Evolutionary conservation across 495 filamentous ascomycete species (phyloP).

Genomic region (Cryomyces minteri): DNA sequence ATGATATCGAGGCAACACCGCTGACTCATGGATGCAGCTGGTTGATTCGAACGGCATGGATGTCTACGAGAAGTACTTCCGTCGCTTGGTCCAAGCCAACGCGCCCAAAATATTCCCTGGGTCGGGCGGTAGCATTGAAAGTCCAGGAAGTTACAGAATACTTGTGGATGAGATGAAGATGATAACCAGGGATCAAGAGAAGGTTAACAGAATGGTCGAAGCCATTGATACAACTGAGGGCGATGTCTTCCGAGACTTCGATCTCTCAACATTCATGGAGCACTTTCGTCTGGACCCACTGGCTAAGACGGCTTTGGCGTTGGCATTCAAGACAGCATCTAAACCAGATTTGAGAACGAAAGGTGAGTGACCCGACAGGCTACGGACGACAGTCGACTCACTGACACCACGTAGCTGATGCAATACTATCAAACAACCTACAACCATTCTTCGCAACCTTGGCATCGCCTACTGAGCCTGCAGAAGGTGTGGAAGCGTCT

Average conservation of each 20-base stretch:
- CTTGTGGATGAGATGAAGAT: slow-evolving; percentile 74
- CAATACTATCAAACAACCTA: slow-evolving; percentile 57
- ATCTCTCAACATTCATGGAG: slow-evolving; percentile 78
- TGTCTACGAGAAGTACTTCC: slow-evolving; percentile 82
- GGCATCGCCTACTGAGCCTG: slow-evolving; percentile 25
- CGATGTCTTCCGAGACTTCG: slow-evolving; percentile 86
- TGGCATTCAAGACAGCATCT: slow-evolving; percentile 67
- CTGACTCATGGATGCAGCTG: slow-evolving; percentile 32
- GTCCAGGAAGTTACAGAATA: slow-evolving; percentile 61
- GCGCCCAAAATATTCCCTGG: slow-evolving; percentile 71
- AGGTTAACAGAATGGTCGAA: slow-evolving; percentile 80
- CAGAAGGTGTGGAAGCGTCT: slow-evolving; percentile 35
- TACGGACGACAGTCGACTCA: background rate
- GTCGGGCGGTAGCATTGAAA: slow-evolving; percentile 46
- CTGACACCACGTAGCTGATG: slow-evolving; percentile 44
- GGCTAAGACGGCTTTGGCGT: slow-evolving; percentile 69
- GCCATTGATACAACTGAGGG: slow-evolving; percentile 73
- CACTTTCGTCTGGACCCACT: slow-evolving; percentile 84
- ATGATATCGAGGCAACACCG: background rate
- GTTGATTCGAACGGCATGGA: slow-evolving; percentile 95
- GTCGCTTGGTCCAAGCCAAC: slow-evolving; percentile 69
- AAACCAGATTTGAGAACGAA: slow-evolving; percentile 72
- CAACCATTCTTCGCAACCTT: slow-evolving; percentile 56
- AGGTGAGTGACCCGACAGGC: slow-evolving; percentile 33
- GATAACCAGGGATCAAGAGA: slow-evolving; percentile 56